phyloP scores from a whole-genome alignment of 2,329 filamentous ascomycete species.

The Rhynchosporium graminicola region DNA sequence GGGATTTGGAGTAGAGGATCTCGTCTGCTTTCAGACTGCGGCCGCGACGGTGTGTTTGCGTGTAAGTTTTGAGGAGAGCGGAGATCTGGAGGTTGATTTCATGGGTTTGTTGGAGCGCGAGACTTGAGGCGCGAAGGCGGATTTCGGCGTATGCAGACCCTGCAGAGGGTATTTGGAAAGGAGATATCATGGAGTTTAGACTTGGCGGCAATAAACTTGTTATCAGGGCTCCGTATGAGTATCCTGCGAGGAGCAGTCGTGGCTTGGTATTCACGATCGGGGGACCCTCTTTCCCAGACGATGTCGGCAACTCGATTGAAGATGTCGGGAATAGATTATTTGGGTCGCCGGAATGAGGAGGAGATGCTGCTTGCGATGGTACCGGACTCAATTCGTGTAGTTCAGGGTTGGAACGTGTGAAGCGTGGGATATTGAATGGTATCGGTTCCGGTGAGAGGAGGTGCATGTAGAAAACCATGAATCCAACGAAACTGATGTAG shows the following conservation, averaged over 20 bases:
- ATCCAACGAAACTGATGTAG: conserved; percentile 80
- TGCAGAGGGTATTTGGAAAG: conserved; percentile 58
- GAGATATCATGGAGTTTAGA: conserved; percentile 43
- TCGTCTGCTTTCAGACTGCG: conserved; percentile 30
- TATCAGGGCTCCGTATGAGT: conserved; percentile 89
- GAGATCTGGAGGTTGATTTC: conserved; percentile 29
- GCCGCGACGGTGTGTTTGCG: conserved; percentile 17
- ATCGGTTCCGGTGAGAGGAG: conserved; percentile 39
- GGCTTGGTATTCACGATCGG: conserved; percentile 13
- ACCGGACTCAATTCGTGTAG: conserved; percentile 31
- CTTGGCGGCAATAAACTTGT: conserved; percentile 69
- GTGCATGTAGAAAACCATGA: conserved; percentile 73
- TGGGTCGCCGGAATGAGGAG: conserved; percentile 20
- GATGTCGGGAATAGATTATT: conserved; percentile 2
- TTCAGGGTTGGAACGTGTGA: conserved; percentile 27
- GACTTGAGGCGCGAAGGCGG: conserved; percentile 64
- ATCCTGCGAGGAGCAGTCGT: conserved; percentile 69
- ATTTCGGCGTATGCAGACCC: conserved; percentile 68
- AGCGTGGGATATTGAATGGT: conserved; percentile 17
- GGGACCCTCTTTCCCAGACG: neutral
- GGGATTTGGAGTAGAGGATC: conserved; percentile 23
- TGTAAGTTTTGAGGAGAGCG: conserved; percentile 23
- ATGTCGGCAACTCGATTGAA: conserved; percentile 9
- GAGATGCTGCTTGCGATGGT: conserved; percentile 32
- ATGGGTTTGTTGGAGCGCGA: conserved; percentile 62